Conservation (phyloP, 352 stramenopile genomes). For the Halophytophthora polymorphica region DNA sequence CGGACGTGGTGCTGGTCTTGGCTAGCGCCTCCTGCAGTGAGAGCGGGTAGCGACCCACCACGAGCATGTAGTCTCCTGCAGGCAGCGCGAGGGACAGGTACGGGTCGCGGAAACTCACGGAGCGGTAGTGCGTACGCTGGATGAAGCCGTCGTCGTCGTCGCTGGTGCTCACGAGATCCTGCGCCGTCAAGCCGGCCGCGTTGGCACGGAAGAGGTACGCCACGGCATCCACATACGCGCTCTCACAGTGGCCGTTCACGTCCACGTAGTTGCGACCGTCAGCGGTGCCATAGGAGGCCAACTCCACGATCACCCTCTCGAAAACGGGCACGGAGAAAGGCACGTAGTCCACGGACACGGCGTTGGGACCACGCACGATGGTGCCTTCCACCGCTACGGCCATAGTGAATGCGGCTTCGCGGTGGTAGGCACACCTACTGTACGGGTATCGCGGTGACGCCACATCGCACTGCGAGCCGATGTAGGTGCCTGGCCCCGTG, state of each 20-base stretch:
- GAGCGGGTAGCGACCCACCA: conserved; percentile 65
- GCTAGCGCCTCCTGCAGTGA: conserved; percentile 52
- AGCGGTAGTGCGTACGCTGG: conserved; percentile 38
- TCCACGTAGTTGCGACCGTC: conserved; percentile 41
- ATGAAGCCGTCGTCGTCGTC: conserved; percentile 69
- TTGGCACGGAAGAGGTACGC: conserved; percentile 57
- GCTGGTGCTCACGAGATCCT: conserved; percentile 45
- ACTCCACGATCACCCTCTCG: conserved; percentile 53
- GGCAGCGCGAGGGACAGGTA: conserved; percentile 61
- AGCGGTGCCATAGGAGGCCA: conserved; percentile 49
- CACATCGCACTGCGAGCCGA: conserved; percentile 53
- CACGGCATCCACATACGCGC: conserved; percentile 61
- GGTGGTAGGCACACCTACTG: conserved; percentile 50
- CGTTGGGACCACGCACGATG: conserved; percentile 36
- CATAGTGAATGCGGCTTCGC: conserved; percentile 32
- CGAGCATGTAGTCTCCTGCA: conserved; percentile 48
- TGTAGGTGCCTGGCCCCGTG: conserved; percentile 43
- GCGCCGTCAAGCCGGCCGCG: conserved; percentile 21
- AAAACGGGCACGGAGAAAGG: conserved; percentile 46
- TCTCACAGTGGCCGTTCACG: conserved; percentile 62
- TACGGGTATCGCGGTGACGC: conserved; percentile 33
- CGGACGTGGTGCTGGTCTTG: conserved; percentile 23
- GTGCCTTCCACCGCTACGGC: conserved; percentile 44
- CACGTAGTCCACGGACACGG: conserved; percentile 60
- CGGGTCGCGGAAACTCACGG: conserved; percentile 71